phyloP scores from a whole-genome alignment of 805 yeast genomes.

The Candida nemodendra region DNA sequence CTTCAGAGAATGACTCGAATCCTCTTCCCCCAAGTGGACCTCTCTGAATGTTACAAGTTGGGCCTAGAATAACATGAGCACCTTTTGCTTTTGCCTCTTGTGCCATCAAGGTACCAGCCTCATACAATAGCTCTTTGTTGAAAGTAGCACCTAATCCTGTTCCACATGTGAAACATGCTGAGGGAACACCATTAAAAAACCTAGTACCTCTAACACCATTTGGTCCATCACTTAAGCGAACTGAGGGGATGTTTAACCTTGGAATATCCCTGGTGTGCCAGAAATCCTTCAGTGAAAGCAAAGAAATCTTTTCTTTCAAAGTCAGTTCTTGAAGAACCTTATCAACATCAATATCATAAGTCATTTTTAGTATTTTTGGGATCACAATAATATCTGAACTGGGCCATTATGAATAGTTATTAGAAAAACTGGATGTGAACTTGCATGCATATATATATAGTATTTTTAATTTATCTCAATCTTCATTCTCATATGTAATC shows the following conservation, averaged over 20 bases:
- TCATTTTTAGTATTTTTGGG: no score
- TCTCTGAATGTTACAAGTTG: slow-evolving; percentile 40
- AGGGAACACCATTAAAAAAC: slow-evolving; percentile 39
- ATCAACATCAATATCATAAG: slow-evolving; percentile 12
- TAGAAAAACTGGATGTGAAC: no score
- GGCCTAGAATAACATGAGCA: slow-evolving; percentile 37
- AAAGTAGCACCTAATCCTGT: slow-evolving; percentile 45
- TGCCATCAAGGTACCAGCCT: slow-evolving; percentile 42
- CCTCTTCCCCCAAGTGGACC: slow-evolving; percentile 39
- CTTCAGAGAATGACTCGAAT: not conserved
- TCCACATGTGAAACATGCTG: slow-evolving; percentile 46
- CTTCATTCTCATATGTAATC: no score
- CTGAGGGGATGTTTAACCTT: slow-evolving; percentile 34
- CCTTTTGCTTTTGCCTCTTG: slow-evolving; percentile 42
- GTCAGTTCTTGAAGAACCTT: slow-evolving; percentile 21
- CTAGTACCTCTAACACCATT: slow-evolving; percentile 46
- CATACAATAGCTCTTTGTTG: slow-evolving; percentile 36
- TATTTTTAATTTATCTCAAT: no score
- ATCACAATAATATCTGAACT: no score
- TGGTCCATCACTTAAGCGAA: slow-evolving; percentile 43
- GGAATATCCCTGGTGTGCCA: slow-evolving; percentile 38
- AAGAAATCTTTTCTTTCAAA: slow-evolving; percentile 26
- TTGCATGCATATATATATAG: no score
- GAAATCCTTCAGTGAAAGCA: slow-evolving; percentile 31
- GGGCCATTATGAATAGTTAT: no score